Percentiles rank a stretch among this genome's conserved stretches.
Conservation (phyloP, 2,329 filamentous ascomycete genomes). For the Fusarium nygamai region DNA sequence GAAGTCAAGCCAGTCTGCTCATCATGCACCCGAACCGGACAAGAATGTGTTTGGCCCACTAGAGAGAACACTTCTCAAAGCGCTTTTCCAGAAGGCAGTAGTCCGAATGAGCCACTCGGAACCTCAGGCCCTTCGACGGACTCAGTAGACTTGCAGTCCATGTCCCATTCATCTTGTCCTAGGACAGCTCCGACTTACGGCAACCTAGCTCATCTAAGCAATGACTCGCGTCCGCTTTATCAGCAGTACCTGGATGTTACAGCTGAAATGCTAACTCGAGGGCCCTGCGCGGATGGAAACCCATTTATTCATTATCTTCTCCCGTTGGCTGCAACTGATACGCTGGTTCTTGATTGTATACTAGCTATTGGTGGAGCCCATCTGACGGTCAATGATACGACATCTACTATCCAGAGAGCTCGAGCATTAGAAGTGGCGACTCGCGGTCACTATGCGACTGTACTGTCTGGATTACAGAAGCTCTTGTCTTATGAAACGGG, state of each 20-base stretch:
- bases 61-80: not conserved
- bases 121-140: too few relatives aligned
- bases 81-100: not conserved
- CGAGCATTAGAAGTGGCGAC: not conserved
- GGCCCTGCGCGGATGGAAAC: not conserved
- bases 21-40: not conserved
- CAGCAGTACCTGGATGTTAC: conserved; percentile 5
- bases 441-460: not conserved
- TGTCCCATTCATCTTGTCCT: not conserved
- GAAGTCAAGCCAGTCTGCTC: conserved; percentile 5
- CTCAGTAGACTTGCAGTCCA: not conserved
- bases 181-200: not conserved
- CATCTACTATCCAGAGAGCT: not conserved
- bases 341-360: conserved; percentile 2
- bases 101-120: not conserved
- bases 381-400: not conserved
- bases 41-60: conserved; percentile 6
- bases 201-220: conserved; percentile 4
- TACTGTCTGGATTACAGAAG: not conserved
- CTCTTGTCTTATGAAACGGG: not conserved
- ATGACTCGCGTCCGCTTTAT: conserved; percentile 2
- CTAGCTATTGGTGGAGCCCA: conserved; percentile 15
- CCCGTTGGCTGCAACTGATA: not conserved
- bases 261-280: conserved; percentile 4
- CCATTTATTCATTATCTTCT: conserved; percentile 11